Evolutionary conservation across 2,329 filamentous ascomycete genomes (phyloP).

Genomic region (Penicillium sp.): DNA sequence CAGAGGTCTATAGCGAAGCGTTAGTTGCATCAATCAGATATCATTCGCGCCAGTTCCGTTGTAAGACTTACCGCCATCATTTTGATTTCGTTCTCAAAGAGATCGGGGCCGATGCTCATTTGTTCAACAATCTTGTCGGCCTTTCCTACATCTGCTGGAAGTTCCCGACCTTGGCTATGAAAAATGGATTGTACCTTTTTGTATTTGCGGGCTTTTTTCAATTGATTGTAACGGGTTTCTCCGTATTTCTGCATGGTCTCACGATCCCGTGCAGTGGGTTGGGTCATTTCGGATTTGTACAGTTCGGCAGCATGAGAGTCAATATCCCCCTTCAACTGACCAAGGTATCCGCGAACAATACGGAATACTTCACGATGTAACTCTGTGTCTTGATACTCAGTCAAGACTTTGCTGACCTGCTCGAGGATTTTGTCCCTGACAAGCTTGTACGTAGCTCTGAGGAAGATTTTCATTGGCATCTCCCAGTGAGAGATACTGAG

Average conservation of each 20-base stretch:
- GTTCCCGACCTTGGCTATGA: background rate
- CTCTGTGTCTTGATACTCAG: conserved; percentile 30
- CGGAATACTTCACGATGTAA: conserved; percentile 31
- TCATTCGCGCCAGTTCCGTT: background rate
- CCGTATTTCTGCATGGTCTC: background rate
- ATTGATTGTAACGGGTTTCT: background rate
- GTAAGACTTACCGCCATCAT: conserved; percentile 38
- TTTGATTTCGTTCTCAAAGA: conserved; percentile 33
- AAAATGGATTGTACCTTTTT: background rate
- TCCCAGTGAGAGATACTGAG: conserved; percentile 59
- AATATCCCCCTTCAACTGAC: conserved; percentile 35
- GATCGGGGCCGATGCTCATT: conserved; percentile 28
- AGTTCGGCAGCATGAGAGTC: conserved; percentile 35
- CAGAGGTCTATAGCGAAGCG: conserved; percentile 23
- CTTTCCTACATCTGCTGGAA: conserved; percentile 2
- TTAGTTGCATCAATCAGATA: conserved; percentile 8
- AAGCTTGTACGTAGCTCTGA: conserved; percentile 26
- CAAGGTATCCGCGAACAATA: conserved; percentile 47
- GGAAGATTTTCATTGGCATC: conserved; percentile 45
- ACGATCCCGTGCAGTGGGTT: background rate
- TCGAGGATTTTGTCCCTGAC: conserved; percentile 36
- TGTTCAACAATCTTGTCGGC: conserved; percentile 17
- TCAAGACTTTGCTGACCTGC: conserved; percentile 43
- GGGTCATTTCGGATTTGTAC: background rate
- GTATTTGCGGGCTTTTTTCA: conserved; percentile 1